phyloP scores from a whole-genome alignment of 306 rosid species.

The Castanea sativa region DNA sequence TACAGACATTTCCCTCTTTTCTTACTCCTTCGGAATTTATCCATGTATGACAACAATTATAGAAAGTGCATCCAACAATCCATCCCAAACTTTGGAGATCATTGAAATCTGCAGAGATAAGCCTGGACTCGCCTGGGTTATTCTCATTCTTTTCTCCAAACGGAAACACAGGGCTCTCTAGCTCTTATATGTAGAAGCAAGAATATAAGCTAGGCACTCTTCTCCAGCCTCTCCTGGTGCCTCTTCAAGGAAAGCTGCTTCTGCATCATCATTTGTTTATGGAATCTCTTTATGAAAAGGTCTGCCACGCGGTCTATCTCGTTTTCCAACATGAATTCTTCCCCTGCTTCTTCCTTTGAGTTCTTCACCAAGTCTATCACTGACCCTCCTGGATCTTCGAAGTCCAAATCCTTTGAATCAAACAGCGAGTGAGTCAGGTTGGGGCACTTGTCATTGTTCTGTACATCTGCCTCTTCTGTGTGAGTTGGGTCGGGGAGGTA shows the following conservation, averaged over 20 bases:
- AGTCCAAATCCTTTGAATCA: constrained; percentile 14
- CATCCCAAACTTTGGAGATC: too few species aligned
- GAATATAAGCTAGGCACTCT: background rate
- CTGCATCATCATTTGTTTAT: constrained; percentile 26
- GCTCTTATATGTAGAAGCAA: too few species aligned
- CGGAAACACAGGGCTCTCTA: too few species aligned
- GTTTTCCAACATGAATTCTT: constrained; percentile 24
- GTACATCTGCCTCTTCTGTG: constrained; percentile 4
- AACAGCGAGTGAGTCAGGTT: constrained; percentile 39
- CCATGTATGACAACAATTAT: background rate
- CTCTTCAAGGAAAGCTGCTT: constrained; percentile 5
- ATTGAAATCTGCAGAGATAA: too few species aligned
- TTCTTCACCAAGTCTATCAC: constrained; percentile 32
- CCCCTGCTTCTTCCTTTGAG: constrained; percentile 33
- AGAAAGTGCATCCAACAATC: background rate
- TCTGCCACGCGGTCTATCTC: constrained; percentile 38
- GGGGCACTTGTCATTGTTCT: constrained; percentile 17
- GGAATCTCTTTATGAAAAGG: constrained; percentile 29
- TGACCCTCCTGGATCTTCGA: background rate
- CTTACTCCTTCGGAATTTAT: background rate
- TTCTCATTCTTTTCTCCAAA: too few species aligned
- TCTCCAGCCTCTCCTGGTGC: background rate
- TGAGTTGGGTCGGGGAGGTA: constrained; percentile 28
- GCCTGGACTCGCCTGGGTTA: too few species aligned
- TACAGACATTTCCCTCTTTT: too few species aligned